Evolutionary conservation across 495 filamentous ascomycete genomes (phyloP).

Genomic region (Xylaria cubensis): DNA sequence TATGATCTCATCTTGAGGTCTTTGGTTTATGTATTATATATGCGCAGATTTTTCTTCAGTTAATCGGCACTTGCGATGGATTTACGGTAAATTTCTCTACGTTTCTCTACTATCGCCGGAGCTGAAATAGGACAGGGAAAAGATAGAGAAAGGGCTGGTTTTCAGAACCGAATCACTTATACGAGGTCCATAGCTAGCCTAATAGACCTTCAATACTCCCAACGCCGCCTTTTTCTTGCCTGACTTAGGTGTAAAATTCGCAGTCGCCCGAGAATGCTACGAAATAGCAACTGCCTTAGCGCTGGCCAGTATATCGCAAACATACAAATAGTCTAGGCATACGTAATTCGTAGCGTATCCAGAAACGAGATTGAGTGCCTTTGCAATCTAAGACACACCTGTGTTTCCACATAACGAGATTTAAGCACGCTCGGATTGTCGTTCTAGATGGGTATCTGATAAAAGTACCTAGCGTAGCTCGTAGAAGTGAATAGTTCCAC

Average conservation of each 20-base stretch:
- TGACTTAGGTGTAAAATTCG: not conserved
- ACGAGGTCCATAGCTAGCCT: not conserved
- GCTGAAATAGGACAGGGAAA: not conserved
- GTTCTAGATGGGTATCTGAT: conserved; percentile 24
- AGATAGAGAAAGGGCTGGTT: not conserved
- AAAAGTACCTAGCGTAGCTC: not conserved
- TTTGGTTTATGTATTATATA: not conserved
- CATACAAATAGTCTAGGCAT: too few relatives aligned
- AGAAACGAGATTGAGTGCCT: too few relatives aligned
- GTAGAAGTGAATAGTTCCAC: not conserved
- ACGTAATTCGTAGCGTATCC: too few relatives aligned
- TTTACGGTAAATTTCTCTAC: not conserved
- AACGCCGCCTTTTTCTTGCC: not conserved
- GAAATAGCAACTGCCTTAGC: too few relatives aligned
- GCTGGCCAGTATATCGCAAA: too few relatives aligned
- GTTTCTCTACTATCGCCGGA: not conserved
- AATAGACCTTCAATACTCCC: not conserved
- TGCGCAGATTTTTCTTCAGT: conserved; percentile 14
- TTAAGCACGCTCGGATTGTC: not conserved
- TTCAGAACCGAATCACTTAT: not conserved
- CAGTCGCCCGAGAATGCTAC: too few relatives aligned
- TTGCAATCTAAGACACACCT: too few relatives aligned
- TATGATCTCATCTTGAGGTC: not conserved
- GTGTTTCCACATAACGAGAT: too few relatives aligned
- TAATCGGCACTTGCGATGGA: not conserved